Conservation (phyloP, 352 stramenopile genomes). For the Phytopythium sindhum region DNA sequence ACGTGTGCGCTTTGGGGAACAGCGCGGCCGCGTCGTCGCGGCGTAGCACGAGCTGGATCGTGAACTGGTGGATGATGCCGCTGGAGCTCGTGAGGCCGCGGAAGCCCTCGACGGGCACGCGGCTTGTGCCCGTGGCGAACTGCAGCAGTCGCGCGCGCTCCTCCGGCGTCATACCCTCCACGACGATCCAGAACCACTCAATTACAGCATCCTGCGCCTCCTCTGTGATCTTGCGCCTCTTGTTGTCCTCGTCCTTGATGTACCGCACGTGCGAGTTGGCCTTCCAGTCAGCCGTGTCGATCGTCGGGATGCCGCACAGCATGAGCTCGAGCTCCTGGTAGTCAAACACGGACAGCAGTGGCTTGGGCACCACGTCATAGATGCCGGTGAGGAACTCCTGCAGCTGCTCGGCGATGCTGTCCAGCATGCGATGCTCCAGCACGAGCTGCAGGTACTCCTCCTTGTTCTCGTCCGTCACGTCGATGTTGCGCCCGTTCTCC, state of each 20-base stretch:
- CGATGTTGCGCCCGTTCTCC: conserved; percentile 82
- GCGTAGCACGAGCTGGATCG: conserved; percentile 63
- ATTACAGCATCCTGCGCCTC: conserved; percentile 50
- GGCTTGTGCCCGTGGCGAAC: conserved; percentile 74
- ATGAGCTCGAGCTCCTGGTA: conserved; percentile 82
- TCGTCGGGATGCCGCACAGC: conserved; percentile 67
- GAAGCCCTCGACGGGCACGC: conserved; percentile 81
- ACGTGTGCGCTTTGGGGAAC: conserved; percentile 80
- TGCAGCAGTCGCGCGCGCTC: conserved; percentile 71
- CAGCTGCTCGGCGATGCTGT: conserved; percentile 60
- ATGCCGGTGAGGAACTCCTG: conserved; percentile 64
- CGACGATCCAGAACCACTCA: conserved; percentile 70
- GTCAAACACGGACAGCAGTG: conserved; percentile 64
- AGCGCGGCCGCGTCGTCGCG: conserved; percentile 38
- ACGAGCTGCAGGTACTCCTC: conserved; percentile 86
- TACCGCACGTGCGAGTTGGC: conserved; percentile 61
- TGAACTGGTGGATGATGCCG: conserved; percentile 79
- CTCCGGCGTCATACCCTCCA: conserved; percentile 54
- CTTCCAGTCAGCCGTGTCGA: conserved; percentile 65
- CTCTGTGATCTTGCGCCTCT: conserved; percentile 26
- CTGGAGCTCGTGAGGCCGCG: conserved; percentile 72
- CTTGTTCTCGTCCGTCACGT: conserved; percentile 96
- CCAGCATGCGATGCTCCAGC: conserved; percentile 75
- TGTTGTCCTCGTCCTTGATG: conserved; percentile 41
- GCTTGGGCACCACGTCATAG: conserved; percentile 72